Percentiles rank a stretch among this genome's conserved stretches.
Evolutionary conservation across 2,329 filamentous ascomycete species (phyloP).

Genomic region (Diaporthe batatas): DNA sequence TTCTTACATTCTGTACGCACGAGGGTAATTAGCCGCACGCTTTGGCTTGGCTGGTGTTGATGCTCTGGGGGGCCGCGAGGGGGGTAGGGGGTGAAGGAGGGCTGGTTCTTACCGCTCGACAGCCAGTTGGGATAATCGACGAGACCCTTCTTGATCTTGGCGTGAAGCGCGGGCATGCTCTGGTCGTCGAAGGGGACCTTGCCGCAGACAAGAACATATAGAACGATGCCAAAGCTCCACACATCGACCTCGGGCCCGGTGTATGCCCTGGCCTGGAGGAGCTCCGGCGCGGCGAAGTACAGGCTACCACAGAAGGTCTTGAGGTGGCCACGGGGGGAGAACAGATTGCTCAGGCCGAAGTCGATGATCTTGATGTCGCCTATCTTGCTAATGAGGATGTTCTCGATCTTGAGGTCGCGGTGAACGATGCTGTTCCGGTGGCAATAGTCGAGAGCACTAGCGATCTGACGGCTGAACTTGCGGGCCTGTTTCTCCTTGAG

Average conservation of each 20-base stretch:
- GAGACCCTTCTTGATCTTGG: conserved; percentile 97
- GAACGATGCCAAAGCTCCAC: conserved; percentile 98
- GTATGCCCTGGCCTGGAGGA: conserved; percentile 93
- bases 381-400: conserved; percentile 98
- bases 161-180: conserved; percentile 97
- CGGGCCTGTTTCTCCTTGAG: conserved; percentile 98
- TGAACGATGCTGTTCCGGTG: conserved; percentile 99
- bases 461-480: conserved; percentile 97
- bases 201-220: conserved; percentile 96
- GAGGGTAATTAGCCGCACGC: not conserved
- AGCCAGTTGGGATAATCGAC: conserved; percentile 97
- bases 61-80: no score
- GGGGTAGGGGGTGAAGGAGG: no score
- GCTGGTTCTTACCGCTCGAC: conserved; percentile 76
- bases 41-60: no score
- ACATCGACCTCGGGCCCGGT: conserved; percentile 97
- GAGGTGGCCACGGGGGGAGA: conserved; percentile 84
- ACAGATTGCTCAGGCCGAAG: conserved; percentile 96
- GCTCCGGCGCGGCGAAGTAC: conserved; percentile 96
- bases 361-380: conserved; percentile 99
- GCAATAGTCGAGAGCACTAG: conserved; percentile 96
- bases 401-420: conserved; percentile 97
- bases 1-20: conserved; percentile 83
- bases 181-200: conserved; percentile 99
- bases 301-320: conserved; percentile 98